Base-by-base conservation (phyloP, 176 grass and related monocot genomes). In the Carex littledalei region DNA sequence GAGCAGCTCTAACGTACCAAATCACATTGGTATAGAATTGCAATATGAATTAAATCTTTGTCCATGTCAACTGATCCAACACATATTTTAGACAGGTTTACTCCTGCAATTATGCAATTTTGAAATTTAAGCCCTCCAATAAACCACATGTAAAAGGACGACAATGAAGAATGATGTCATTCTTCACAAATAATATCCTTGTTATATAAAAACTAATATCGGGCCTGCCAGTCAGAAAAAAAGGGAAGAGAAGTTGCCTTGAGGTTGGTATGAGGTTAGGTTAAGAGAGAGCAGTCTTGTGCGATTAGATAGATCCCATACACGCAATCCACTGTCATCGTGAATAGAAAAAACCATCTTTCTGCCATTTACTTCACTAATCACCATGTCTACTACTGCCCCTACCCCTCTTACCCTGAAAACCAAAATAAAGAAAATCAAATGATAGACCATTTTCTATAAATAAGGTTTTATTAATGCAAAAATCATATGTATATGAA, bases 321-420 rank as follows among this genome's bases (percentile, higher is more conserved):
- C 80, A 58, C 93, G 91, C 89, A 98, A 90, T 67, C 76, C 78
- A 84, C 89, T 92, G 90, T 95, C 93, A 59, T 78, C 70, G 87
- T 98, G 95, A 88, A 98, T 88, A 81, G 87, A 88, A 92, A 95
- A 95, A 83, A 94, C 79, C 34, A 93, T 80, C 81, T 86, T 86
- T 91, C 85, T 94, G 82, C 88, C 91, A 89, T 88, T 84, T 69
- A 95, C 76, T 67, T 80, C 85, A 88, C 87, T 81, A 80, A 91
- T 84, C 45, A 86, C 88, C 79, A 98, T 88, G 87, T 98, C 95
- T 91, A 94, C 91, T 67, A 98, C 93, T 89, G 91, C 80, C 8
- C 89, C 93, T 77, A 87, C 86, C 84, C 81, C 39, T 86, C 91
- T 98, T 88, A 84, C 86, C 90, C 95, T 98, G 85, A 71, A 89